Base-by-base conservation (phyloP, 176 grass and related monocot genomes). In the maize (Zea mays) region DNA sequence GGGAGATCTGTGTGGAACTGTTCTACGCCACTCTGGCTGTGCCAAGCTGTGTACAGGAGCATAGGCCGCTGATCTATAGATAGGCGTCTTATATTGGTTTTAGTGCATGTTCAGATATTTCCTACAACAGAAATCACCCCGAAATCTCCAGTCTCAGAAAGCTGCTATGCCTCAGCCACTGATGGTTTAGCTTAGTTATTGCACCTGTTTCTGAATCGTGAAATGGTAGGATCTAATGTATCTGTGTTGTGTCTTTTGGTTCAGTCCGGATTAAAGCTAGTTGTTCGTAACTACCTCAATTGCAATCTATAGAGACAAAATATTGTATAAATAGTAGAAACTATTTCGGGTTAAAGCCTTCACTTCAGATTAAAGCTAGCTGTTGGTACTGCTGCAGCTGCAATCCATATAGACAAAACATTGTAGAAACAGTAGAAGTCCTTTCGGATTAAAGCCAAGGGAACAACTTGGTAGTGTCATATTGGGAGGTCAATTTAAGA, bases 81-180 rank as follows among this genome's bases (percentile, higher is more conserved):
- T 67, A 48, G 62, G 71, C 67, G n/a, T 51, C 46, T 57, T 65
- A 39, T 76, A 46, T 86, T 47, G 57, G 55, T 47, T 77, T 47
- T n/a, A 36, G 66, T 71, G 77, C 36, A 16, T 43, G 65, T 44
- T 43, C 63, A 74, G 42, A 60, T 19, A 11, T 75, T 75, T 62
- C 0, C 1, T 2, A 45, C 16, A 21, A 9, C 10, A 44, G 38
- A 57, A 57, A 57, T 7, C 54, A 57, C 52, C 52, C 5, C 17
- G 0, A 55, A 56, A 56, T 56, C 52, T 17, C 52, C 52, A 19
- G 0, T 3, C 7, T 0, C 6, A 55, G 14, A 67, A 41, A 65
- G 57, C 44, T 35, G 13, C 7, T 77, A 43, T 43, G 6, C 52
- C 6, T 55, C 14, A 54, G 8, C 10, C 56, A 33, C 63, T 15